phyloP scores from a whole-genome alignment of 1,284 basidiomycete species.

The Marasmius sp. region DNA sequence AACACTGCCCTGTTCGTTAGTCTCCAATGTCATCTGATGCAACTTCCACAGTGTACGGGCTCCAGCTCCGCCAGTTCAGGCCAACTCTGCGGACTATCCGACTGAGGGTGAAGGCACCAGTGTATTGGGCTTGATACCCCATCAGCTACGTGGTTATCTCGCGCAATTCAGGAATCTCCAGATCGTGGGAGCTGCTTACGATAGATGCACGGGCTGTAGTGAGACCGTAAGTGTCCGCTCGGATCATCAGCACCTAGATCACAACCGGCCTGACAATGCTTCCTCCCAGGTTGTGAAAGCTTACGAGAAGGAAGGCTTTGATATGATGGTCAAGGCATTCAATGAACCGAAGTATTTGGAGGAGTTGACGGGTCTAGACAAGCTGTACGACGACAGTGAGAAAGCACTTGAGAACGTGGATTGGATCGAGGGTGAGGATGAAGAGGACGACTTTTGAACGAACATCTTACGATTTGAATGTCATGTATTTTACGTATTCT shows the following conservation, averaged over 20 bases:
- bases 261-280: too few relatives aligned
- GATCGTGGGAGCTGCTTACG: slow-evolving; percentile 85
- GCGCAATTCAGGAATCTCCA: slow-evolving; percentile 83
- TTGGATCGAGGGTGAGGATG: slow-evolving; percentile 72
- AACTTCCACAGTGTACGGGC: slow-evolving; percentile 53
- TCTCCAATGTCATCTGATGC: not conserved
- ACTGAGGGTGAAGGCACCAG: slow-evolving; percentile 39
- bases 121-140: slow-evolving; percentile 86
- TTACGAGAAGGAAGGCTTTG: slow-evolving; percentile 76
- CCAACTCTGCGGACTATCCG: slow-evolving; percentile 31
- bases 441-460: slow-evolving; percentile 37
- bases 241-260: too few relatives aligned
- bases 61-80: slow-evolving; percentile 57
- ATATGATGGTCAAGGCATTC: slow-evolving; percentile 81
- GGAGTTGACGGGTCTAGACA: slow-evolving; percentile 81
- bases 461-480: not conserved
- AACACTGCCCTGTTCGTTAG: not conserved
- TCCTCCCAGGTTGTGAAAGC: slow-evolving; percentile 63
- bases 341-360: slow-evolving; percentile 86
- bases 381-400: slow-evolving; percentile 79
- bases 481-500: too few relatives aligned
- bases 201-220: slow-evolving; percentile 90
- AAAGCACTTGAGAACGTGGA: slow-evolving; percentile 74
- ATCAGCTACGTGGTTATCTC: slow-evolving; percentile 91
- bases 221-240: slow-evolving; percentile 52